Evolutionary conservation across 306 rosid species (phyloP).

Genomic region (Geum urbanum): DNA sequence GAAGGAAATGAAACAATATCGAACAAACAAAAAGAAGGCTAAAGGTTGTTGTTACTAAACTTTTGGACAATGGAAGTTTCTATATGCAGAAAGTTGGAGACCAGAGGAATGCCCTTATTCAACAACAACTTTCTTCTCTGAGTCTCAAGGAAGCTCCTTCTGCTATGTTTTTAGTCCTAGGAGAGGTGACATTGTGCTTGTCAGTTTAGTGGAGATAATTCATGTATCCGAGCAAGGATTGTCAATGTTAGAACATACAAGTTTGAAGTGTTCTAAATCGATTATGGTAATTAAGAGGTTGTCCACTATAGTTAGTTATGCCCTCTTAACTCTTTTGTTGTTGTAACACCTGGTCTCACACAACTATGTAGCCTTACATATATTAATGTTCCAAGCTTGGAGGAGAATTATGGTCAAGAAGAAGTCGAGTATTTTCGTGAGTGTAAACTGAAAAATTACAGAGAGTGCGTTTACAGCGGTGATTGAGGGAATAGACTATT

Average conservation of each 20-base stretch:
- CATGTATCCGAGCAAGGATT: conserved; percentile 91
- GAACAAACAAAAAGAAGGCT: conserved; percentile 81
- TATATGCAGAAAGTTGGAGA: conserved; percentile 83
- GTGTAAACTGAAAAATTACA: conserved; percentile 45
- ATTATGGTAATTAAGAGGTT: conserved; percentile 85
- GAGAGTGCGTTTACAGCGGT: conserved; percentile 69
- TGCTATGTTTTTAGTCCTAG: conserved; percentile 58
- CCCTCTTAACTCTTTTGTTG: conserved; percentile 71
- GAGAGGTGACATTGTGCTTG: conserved; percentile 86
- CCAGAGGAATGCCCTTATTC: conserved; percentile 67
- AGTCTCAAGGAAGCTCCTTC: conserved; percentile 72
- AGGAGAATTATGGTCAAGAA: conserved; percentile 87
- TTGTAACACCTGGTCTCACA: conserved; percentile 82
- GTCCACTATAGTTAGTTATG: conserved; percentile 62
- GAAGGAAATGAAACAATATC: conserved; percentile 77
- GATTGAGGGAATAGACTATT: conserved; percentile 81
- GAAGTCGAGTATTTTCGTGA: conserved; percentile 78
- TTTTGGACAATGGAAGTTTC: conserved; percentile 82
- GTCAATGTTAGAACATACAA: conserved; percentile 74
- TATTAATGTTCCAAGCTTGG: conserved; percentile 71
- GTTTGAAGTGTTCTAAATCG: conserved; percentile 85
- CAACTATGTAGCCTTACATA: conserved; percentile 87
- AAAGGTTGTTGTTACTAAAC: conserved; percentile 73
- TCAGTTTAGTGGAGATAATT: conserved; percentile 67
- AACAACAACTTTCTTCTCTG: conserved; percentile 78